phyloP scores from a whole-genome alignment of 345 rosid species.

The Nasturtium officinale region DNA sequence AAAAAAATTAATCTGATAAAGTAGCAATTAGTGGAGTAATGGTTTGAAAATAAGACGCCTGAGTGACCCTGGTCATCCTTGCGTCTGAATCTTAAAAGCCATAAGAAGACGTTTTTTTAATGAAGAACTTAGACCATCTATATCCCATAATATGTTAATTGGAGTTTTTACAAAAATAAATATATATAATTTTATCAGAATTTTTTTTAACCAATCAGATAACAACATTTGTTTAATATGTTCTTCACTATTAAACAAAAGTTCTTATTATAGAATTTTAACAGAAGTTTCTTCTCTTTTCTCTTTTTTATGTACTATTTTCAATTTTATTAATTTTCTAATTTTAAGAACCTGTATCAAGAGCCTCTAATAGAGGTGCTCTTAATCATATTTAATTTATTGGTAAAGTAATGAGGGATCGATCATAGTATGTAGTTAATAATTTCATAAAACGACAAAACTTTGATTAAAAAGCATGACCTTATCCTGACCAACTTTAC shows the following conservation, averaged over 20 bases:
- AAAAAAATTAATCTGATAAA: constrained; percentile 22
- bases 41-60: constrained; percentile 19
- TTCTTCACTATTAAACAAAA: too few species aligned
- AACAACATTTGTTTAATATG: too few species aligned
- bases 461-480: constrained; percentile 8
- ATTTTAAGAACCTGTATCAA: too few species aligned
- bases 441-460: constrained; percentile 24
- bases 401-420: constrained; percentile 5
- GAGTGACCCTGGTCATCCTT: constrained; percentile 26
- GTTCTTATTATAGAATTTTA: too few species aligned
- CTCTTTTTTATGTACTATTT: too few species aligned
- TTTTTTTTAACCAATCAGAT: too few species aligned
- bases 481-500: constrained; percentile 8
- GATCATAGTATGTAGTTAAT: neutral
- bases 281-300: too few species aligned
- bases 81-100: constrained; percentile 36
- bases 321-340: too few species aligned
- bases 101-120: constrained; percentile 40
- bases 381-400: constrained; percentile 22
- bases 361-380: too few species aligned
- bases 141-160: too few species aligned
- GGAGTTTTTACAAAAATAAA: too few species aligned
- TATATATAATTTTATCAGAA: too few species aligned
- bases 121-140: neutral
- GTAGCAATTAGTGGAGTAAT: constrained; percentile 38